Conservation (phyloP, 257 asterid genomes). For the Scutellaria minor region DNA sequence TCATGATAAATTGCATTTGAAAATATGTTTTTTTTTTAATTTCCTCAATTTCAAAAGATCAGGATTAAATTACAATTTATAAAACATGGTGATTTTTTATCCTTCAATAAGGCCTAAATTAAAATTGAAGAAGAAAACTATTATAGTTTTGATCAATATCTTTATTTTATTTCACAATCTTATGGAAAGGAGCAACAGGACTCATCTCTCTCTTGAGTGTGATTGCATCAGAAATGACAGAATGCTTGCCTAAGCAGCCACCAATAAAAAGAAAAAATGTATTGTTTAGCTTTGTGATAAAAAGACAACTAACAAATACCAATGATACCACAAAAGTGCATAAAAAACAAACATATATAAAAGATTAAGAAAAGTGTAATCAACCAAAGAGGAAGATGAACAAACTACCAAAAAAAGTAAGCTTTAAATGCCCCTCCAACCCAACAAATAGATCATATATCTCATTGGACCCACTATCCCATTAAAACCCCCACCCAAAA, state of each 20-base stretch:
- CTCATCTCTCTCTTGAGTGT: neutral
- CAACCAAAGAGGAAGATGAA: constrained; percentile 29
- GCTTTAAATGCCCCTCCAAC: constrained; percentile 27
- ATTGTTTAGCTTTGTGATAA: constrained; percentile 13
- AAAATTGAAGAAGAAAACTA: neutral
- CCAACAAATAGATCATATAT: constrained; percentile 5
- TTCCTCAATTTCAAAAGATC: too few species aligned
- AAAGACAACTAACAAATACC: constrained; percentile 25
- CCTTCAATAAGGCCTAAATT: neutral
- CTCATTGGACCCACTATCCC: constrained; percentile 4
- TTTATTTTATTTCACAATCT: neutral
- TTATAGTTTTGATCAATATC: neutral
- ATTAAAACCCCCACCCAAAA: neutral
- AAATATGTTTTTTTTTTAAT: too few species aligned
- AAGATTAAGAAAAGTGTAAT: constrained; percentile 1
- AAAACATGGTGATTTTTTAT: neutral
- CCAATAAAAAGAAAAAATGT: constrained; percentile 18
- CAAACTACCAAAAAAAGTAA: constrained; percentile 29
- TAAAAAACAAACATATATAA: neutral
- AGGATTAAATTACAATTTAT: too few species aligned
- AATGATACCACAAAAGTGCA: constrained; percentile 25
- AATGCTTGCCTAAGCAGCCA: constrained; percentile 47
- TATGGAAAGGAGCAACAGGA: neutral
- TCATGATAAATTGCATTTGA: too few species aligned
- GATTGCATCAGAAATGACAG: constrained; percentile 43